Conservation (phyloP, 345 rosid species). For the Linum usitatissimum region DNA sequence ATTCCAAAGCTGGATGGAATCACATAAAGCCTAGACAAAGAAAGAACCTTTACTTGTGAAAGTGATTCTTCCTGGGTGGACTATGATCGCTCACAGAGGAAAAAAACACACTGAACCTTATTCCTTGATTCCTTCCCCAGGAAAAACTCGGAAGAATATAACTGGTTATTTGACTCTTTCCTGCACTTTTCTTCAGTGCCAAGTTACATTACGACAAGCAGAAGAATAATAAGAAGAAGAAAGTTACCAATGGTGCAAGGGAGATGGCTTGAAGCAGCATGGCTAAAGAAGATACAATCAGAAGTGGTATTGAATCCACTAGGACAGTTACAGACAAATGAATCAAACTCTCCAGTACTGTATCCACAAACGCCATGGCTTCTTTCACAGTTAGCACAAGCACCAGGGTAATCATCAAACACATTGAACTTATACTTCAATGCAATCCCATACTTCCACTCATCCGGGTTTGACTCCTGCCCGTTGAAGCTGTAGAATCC, state of each 20-base stretch:
- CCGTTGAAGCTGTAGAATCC: slow-evolving; percentile 72
- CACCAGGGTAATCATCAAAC: slow-evolving; percentile 52
- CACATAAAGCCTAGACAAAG: not conserved
- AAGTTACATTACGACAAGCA: not conserved
- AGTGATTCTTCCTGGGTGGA: slow-evolving; percentile 3
- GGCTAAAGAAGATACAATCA: slow-evolving; percentile 45
- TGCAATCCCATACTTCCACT: slow-evolving; percentile 81
- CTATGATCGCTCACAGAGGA: not conserved
- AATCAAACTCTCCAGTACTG: slow-evolving; percentile 27
- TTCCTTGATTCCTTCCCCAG: not conserved
- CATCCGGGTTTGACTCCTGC: slow-evolving; percentile 65
- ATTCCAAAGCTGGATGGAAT: not conserved
- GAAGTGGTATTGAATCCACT: slow-evolving; percentile 57
- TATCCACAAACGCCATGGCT: slow-evolving; percentile 78
- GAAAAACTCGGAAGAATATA: not conserved
- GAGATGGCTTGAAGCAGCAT: slow-evolving; percentile 22
- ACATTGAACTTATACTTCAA: slow-evolving; percentile 74
- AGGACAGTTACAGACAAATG: slow-evolving; percentile 63
- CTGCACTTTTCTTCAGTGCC: not conserved
- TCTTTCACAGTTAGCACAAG: slow-evolving; percentile 60
- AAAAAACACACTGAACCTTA: not conserved
- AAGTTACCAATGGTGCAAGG: slow-evolving; percentile 22
- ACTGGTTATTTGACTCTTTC: not conserved
- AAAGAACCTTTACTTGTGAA: not conserved
- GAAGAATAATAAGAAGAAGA: not conserved